A percentile compares a stretch with the other conserved stretches of the same genome.
Conservation (phyloP, 805 yeast genomes). For the Candida chauliodis region DNA sequence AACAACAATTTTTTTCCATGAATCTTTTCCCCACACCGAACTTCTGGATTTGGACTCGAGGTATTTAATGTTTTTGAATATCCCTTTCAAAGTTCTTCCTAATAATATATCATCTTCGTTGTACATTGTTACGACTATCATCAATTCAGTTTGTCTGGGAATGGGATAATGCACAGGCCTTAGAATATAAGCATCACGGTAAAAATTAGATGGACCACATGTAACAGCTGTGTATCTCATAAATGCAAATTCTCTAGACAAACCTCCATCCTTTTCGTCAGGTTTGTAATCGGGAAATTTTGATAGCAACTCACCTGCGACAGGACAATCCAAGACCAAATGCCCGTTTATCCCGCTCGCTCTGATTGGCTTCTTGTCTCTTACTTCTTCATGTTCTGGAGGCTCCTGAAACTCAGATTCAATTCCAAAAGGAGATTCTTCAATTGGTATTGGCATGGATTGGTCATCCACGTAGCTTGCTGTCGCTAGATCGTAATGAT, state of each 20-base stretch:
- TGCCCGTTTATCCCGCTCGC: constrained; percentile 41
- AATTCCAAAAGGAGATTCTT: constrained; percentile 27
- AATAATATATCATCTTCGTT: constrained; percentile 63
- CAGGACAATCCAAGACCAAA: constrained; percentile 46
- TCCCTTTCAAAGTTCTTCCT: constrained; percentile 60
- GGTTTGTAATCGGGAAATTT: constrained; percentile 39
- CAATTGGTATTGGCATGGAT: constrained; percentile 8
- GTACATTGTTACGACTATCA: constrained; percentile 63
- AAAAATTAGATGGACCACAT: constrained; percentile 65
- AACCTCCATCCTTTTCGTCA: constrained; percentile 34
- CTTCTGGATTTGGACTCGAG: constrained; percentile 45
- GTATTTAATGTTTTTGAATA: constrained; percentile 61
- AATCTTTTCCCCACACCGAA: constrained; percentile 47
- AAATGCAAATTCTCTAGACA: constrained; percentile 54
- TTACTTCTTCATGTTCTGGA: constrained; percentile 34
- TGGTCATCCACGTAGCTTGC: constrained; percentile 15
- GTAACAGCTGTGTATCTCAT: constrained; percentile 65
- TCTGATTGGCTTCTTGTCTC: constrained; percentile 32
- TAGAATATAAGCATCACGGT: constrained; percentile 51
- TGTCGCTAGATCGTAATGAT: constrained; percentile 37
- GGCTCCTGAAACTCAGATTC: constrained; percentile 21
- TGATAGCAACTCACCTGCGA: constrained; percentile 39
- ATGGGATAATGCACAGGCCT: constrained; percentile 53
- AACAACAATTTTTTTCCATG: constrained; percentile 61
- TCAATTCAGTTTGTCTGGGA: constrained; percentile 55